Evolutionary conservation across 495 filamentous ascomycete genomes (phyloP), one percentile per base, ranked within the genome.

Genomic region (Penicillium paradoxum): DNA sequence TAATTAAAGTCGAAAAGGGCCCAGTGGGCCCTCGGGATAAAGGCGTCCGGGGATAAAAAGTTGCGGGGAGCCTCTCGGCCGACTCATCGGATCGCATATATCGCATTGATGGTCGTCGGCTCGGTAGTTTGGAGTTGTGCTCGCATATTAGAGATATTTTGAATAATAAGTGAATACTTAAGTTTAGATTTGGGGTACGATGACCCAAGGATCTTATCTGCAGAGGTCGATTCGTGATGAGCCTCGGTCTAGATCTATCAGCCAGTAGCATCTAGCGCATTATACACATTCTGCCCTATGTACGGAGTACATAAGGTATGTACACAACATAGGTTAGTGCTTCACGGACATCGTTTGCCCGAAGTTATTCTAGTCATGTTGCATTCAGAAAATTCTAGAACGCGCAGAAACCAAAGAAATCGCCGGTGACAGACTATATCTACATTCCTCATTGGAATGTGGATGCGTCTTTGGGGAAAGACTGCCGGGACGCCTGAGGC

Each of bases 1-100:
- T 27, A 57, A 39, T 38, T 15, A 32, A 45, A 33, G 39, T 27
- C 8, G 33, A 57, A 47, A 57, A 58, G 42, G 49, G 32, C 3
- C 46, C 21, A 45, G 51, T 30, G 37, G 37, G 18, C 51, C 53
- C 65, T 72, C 67, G 69, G 69, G 57, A 40, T 63, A 70, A 66
- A 56, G 36, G 54, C 50, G 59, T 65, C 63, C 60, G 60, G 63
- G 60, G 63, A 51, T 30, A 25, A 22, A 49, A 54, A 53, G 39
- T 58, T 63, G 62, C 56, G 62, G 59, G 62, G 59, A 54, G 53
- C 9, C 45, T 63, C 59, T 65, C 62, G 62, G 59, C 62, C 62
- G 62, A 65, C 49, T 65, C 38, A 36, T 32, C 32, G 24, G 41
- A 44, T 44, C 24, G 25, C 24, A 24, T 37, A 1, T 15, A 9